These are phyloP conservation scores for Symbiodinium pilosum DNA, from an alignment of 73 alveolate genomes.

Conservation along the genomic window DNA sequence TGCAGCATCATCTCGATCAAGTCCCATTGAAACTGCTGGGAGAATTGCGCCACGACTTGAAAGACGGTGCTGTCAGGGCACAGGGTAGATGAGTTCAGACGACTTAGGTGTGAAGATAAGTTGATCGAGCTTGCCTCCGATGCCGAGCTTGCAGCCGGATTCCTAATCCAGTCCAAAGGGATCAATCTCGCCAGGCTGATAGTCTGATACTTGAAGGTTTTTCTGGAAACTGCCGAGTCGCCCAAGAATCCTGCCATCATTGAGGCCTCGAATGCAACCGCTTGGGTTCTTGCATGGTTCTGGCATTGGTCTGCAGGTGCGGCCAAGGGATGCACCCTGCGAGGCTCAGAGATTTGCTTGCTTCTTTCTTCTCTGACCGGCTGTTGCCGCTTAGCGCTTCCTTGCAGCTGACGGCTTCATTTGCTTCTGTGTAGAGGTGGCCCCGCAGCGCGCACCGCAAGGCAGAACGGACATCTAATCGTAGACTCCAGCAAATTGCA, in stretches of 20 bases:
- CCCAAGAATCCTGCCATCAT: conserved; percentile 87
- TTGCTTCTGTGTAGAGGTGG: no score
- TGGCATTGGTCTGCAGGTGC: neutral
- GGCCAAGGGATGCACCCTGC: neutral
- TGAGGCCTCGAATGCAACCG: neutral
- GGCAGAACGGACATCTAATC: no score
- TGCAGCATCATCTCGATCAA: conserved; percentile 67
- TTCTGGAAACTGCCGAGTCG: conserved; percentile 71
- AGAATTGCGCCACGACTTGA: conserved; percentile 43
- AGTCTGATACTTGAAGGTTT: conserved; percentile 37
- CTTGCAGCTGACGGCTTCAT: no score
- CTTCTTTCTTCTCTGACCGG: neutral
- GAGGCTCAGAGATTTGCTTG: no score
- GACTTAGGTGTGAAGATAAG: conserved; percentile 75
- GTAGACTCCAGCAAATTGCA: no score
- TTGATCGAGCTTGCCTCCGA: conserved; percentile 85
- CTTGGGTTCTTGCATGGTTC: neutral
- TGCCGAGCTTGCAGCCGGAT: conserved; percentile 84
- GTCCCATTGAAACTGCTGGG: conserved; percentile 78
- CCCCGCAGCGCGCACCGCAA: no score
- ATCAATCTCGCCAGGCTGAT: neutral
- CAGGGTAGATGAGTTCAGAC: neutral
- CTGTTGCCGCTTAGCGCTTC: neutral
- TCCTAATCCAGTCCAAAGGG: neutral
- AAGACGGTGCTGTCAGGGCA: neutral